These are phyloP conservation scores for Helicostylum pulchrum DNA, from an alignment of 192 early-diverging fungal genomes.

Conservation along the genomic window DNA sequence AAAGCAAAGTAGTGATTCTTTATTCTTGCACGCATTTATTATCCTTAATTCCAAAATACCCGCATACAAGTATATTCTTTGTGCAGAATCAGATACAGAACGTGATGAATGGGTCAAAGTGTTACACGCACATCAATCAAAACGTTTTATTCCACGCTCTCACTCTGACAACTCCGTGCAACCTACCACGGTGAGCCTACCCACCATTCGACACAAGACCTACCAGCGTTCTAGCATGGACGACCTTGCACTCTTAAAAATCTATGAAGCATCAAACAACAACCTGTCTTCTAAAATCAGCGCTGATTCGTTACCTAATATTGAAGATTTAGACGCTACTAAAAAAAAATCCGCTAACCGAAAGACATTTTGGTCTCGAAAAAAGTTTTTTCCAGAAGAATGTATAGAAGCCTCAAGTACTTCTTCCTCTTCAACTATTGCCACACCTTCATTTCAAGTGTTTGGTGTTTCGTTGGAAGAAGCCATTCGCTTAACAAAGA, in stretches of 20 bases:
- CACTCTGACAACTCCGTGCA: conserved; percentile 58
- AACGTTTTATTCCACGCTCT: conserved; percentile 51
- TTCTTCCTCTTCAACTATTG: conserved; percentile 20
- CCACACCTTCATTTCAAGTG: conserved; percentile 10
- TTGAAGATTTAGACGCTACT: background rate
- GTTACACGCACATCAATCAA: background rate
- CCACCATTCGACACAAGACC: background rate
- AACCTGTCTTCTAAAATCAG: no score
- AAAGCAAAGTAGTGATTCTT: conserved; percentile 32
- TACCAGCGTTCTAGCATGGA: conserved; percentile 14
- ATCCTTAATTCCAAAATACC: conserved; percentile 76
- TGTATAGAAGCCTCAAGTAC: background rate
- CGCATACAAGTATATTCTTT: conserved; percentile 73
- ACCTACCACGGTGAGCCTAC: conserved; percentile 58
- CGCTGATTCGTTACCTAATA: background rate
- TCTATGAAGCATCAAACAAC: background rate
- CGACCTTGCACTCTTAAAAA: background rate
- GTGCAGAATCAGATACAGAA: conserved; percentile 84
- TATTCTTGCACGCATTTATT: conserved; percentile 73
- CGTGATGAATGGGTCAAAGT: conserved; percentile 87
- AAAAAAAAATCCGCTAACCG: background rate
- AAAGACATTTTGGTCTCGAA: conserved; percentile 8
- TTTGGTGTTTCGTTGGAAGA: conserved; percentile 90
- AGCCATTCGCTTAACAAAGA: conserved; percentile 63
- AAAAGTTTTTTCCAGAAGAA: conserved; percentile 18